Evolutionary conservation across 768 basidiomycete species (phyloP).

Genomic region (Pleurotus citrinopileatus): DNA sequence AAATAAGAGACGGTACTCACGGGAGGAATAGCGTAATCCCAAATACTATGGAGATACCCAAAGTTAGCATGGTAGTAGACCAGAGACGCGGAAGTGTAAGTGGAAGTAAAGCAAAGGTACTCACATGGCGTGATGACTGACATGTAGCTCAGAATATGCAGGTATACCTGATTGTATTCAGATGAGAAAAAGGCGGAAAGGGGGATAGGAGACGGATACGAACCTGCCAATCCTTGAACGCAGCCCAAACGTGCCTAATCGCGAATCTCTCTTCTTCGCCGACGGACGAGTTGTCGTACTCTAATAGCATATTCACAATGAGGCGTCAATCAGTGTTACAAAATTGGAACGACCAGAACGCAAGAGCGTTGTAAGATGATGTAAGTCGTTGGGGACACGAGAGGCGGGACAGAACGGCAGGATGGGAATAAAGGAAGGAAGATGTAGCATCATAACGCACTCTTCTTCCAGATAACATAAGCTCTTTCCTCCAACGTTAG

Average conservation of each 20-base stretch:
- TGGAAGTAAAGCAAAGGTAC: conserved; percentile 21
- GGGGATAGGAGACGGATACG: conserved; percentile 1
- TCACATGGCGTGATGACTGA: conserved; percentile 56
- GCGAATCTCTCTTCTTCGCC: conserved; percentile 63
- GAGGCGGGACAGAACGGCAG: not conserved
- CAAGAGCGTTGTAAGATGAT: too few relatives aligned
- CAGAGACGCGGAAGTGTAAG: not conserved
- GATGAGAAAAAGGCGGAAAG: not conserved
- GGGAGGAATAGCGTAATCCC: conserved; percentile 72
- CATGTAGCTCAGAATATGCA: conserved; percentile 58
- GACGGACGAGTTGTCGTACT: conserved; percentile 53
- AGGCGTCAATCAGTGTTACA: too few relatives aligned
- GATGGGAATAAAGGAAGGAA: not conserved
- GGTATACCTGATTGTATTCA: conserved; percentile 44
- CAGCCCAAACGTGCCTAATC: conserved; percentile 48
- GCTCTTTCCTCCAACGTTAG: conserved; percentile 58
- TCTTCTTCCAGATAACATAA: conserved; percentile 53
- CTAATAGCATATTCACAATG: too few relatives aligned
- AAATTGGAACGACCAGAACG: too few relatives aligned
- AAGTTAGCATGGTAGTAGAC: too few relatives aligned
- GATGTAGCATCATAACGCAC: conserved; percentile 32
- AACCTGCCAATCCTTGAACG: conserved; percentile 65
- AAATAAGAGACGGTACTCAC: conserved; percentile 35
- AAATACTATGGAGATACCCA: conserved; percentile 54
- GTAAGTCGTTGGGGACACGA: too few relatives aligned